These are phyloP conservation scores for Macrolepiota albuminosa DNA, from an alignment of 768 basidiomycete genomes.

Conservation along the genomic window DNA sequence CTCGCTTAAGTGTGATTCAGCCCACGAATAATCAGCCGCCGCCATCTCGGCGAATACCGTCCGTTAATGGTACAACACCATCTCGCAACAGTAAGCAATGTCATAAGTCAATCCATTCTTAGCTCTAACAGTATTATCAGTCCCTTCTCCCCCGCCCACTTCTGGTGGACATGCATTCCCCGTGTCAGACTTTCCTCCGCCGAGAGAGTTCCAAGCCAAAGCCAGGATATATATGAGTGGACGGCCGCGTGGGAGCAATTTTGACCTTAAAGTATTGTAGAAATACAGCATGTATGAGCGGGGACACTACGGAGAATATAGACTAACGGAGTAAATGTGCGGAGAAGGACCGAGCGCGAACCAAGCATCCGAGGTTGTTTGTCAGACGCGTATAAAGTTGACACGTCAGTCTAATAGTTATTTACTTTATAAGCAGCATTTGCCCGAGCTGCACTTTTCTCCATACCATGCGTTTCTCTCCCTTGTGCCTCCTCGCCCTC, in stretches of 20 bases:
- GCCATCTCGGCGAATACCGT: slow-evolving; percentile 10
- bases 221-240: slow-evolving; percentile 61
- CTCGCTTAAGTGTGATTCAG: slow-evolving; percentile 24
- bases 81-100: slow-evolving; percentile 46
- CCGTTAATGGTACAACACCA: slow-evolving; percentile 24
- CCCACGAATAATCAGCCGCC: slow-evolving; percentile 10
- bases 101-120: background rate
- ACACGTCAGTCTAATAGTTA: slow-evolving; percentile 43
- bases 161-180: slow-evolving; percentile 72
- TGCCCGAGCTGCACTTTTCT: slow-evolving; percentile 13
- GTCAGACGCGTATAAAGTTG: slow-evolving; percentile 21
- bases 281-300: background rate
- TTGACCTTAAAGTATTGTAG: slow-evolving; percentile 43
- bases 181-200: slow-evolving; percentile 73
- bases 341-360: slow-evolving; percentile 2
- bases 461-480: slow-evolving; percentile 61
- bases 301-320: slow-evolving; percentile 10
- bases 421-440: slow-evolving; percentile 23
- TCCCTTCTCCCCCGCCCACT: slow-evolving; percentile 51
- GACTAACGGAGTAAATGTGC: slow-evolving; percentile 6
- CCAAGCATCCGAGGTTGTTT: slow-evolving; percentile 9
- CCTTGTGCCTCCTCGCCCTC: slow-evolving; percentile 48
- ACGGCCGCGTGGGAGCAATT: slow-evolving; percentile 64
- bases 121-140: slow-evolving; percentile 19
- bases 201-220: slow-evolving; percentile 52